Base-by-base conservation (phyloP, 2,329 filamentous ascomycete species). In the Calonectria montana region DNA sequence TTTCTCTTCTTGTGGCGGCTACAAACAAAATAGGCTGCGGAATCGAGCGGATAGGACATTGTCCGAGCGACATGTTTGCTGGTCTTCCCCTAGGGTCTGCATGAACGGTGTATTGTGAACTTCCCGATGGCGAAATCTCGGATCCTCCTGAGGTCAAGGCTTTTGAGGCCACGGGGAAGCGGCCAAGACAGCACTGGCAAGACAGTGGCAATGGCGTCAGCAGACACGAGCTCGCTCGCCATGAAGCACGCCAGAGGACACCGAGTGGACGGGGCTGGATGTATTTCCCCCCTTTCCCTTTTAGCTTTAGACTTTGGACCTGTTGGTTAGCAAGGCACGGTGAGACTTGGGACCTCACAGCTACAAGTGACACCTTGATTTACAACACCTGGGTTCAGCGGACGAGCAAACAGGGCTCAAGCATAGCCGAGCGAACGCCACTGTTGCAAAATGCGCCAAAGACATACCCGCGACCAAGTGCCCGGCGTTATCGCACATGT, bases 151-250 rank as follows among this genome's bases (percentile, higher is more conserved):
- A 62, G 67, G 53, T 59, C 53, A 59, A 59, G 61, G 37, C 62
- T 45, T 25, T 10, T 9, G 39, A 39, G 45, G 39, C 31, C 37
- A 62, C 57, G 57, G 62, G 62, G 43, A 65, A n/a, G 27, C 31
- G 63, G 63, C 48, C 63, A 41, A 39, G 47, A 37, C 35, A n/a
- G 12, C 23, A n/a, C 35, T n/a, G 18, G 37, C 31, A 18, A 37
- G 53, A 39, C 53, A 39, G 53, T 59, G 47, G 53, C 39, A 37
- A 76, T 78, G 75, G 72, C 76, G 76, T 78, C 73, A 78, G 75
- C 67, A 64, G 64, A 65, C 35, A 31, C 61, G 72, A 62, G 27
- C 45, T 69, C 67, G 67, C 74, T 77, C 76, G 75, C 69, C 67
- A 77, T 72, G 45, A 41, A 70, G 69, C 69, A 71, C 64, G 69